phyloP scores from a whole-genome alignment of 176 grass and related monocot genomes.

The Bothriochloa decipiens region DNA sequence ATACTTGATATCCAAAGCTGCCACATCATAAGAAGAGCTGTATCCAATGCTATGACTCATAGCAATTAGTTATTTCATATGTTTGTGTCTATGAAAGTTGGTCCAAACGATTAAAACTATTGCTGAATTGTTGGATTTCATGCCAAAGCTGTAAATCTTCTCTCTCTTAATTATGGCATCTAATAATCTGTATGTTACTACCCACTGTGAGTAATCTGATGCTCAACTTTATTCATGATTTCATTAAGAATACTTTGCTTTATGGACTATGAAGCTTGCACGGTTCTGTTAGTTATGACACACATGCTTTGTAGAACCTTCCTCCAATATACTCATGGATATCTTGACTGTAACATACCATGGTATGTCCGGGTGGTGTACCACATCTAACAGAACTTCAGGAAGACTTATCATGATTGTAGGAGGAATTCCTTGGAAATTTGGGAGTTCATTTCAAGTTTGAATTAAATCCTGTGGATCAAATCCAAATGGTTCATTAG shows the following conservation, averaged over 20 bases:
- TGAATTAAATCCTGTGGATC: not conserved
- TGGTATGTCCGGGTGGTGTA: not conserved
- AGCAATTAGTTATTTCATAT: not conserved
- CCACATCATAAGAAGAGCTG: not conserved
- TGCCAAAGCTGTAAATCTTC: not conserved
- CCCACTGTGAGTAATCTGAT: not conserved
- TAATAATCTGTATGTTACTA: not conserved
- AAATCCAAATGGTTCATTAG: not conserved
- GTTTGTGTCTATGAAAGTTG: not conserved
- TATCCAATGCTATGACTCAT: not conserved
- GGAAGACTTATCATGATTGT: not conserved
- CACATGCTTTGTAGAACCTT: not conserved
- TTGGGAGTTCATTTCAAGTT: constrained; percentile 9
- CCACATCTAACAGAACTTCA: not conserved
- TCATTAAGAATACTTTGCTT: not conserved
- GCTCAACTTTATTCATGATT: not conserved
- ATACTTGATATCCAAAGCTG: not conserved
- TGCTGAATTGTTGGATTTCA: not conserved
- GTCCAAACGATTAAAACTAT: not conserved
- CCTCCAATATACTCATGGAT: not conserved
- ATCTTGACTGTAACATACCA: not conserved
- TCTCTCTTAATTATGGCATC: not conserved
- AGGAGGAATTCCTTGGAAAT: not conserved
- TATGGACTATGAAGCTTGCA: not conserved
- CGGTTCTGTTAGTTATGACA: not conserved